Evolutionary conservation across 164 flowering plant species (phyloP), one percentile per base, ranked within the genome.

Genomic region (Tinospora cordifolia): DNA sequence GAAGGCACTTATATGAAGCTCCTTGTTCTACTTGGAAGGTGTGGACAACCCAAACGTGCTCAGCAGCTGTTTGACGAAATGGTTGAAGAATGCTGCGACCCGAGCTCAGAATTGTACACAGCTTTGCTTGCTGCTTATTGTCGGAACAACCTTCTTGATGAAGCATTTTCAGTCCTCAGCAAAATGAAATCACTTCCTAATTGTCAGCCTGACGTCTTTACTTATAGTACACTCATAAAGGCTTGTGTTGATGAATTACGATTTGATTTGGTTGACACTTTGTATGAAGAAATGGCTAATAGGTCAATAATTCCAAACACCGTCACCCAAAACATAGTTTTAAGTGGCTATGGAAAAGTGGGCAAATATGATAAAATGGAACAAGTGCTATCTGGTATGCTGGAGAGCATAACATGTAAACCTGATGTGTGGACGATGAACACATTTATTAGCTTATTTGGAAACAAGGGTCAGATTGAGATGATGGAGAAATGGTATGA

Each of bases 371-470:
- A 89, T 17, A 77, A 84, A 73, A 90, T 94, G 97, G 97, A 94
- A 83, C 85, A 80, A 78, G 85, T 94, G 59, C 79, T 94, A 0
- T 75, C 82, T 0, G 87, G 81, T 15, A 94, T 94, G 99, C 84
- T 94, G 44, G 91, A 86, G 76, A 86, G 89, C 75, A 74, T 80
- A 6, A 70, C 76, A 1, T 82, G 89, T 78, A 84, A 75, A 67
- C 97, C 97, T 65, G 97, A 94, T 80, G 97, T 94, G 6, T 92
- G 99, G 99, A 94, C 99, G 3, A 88, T 94, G 97, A 94, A 94
- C 78, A 89, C 83, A 4, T 85, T 92, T 63, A 75, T 94, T 25
- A 81, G 92, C 72, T 72, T 90, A 73, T 90, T 94, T 77, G 97
- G 97, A 15, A 88, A 88, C 76, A 87, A 81, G 79, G 97, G 97